A percentile compares a stretch with the other conserved stretches of the same genome.
Conservation (phyloP, 2,329 filamentous ascomycete species). For the Biscogniauxia marginata region DNA sequence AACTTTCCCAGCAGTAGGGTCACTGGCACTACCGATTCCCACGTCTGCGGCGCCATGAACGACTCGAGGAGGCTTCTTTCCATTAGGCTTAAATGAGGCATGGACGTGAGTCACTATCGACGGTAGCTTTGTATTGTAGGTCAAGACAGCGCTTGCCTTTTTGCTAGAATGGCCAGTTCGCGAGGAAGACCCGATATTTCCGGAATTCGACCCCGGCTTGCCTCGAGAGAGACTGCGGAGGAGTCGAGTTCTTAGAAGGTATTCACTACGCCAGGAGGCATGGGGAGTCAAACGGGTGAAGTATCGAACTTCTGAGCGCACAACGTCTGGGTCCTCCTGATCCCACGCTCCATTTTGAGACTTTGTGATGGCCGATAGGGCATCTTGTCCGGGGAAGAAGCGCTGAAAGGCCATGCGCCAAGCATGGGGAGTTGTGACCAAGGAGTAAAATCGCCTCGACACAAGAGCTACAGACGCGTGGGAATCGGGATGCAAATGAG, state of each 20-base stretch:
- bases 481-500: slow-evolving; percentile 83
- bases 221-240: slow-evolving; percentile 79
- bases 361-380: slow-evolving; percentile 40
- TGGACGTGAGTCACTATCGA: slow-evolving; percentile 79
- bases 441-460: slow-evolving; percentile 79
- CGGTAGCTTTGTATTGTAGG: slow-evolving; percentile 81
- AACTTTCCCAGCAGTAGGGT: slow-evolving; percentile 72
- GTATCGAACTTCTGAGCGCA: slow-evolving; percentile 71
- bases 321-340: slow-evolving; percentile 48
- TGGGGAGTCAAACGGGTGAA: slow-evolving; percentile 80
- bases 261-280: slow-evolving; percentile 96
- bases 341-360: slow-evolving; percentile 40
- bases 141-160: slow-evolving; percentile 71
- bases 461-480: slow-evolving; percentile 81
- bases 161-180: slow-evolving; percentile 55
- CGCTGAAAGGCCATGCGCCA: slow-evolving; percentile 92
- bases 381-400: slow-evolving; percentile 78
- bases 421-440: slow-evolving; percentile 88
- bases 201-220: slow-evolving; percentile 65
- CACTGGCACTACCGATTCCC: slow-evolving; percentile 76
- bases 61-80: slow-evolving; percentile 73
- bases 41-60: slow-evolving; percentile 81
- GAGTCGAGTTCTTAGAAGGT: slow-evolving; percentile 81
- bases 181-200: slow-evolving; percentile 50
- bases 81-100: slow-evolving; percentile 66